These are phyloP conservation scores for Microthlaspi erraticum DNA, from an alignment of 345 rosid genomes.

Conservation along the genomic window DNA sequence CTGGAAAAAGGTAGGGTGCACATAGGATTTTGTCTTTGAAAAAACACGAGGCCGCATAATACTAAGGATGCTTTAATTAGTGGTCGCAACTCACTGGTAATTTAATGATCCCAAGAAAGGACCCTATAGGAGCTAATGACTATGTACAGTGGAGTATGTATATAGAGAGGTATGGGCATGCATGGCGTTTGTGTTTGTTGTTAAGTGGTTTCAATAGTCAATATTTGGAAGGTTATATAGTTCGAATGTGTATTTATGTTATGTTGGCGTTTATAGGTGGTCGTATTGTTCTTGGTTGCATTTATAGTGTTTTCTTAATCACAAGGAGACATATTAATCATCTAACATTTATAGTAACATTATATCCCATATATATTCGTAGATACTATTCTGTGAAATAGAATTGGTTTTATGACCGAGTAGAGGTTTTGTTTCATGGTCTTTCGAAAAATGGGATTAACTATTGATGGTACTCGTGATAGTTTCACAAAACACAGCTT, in stretches of 20 bases:
- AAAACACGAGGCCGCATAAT: constrained; percentile 40
- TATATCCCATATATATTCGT: neutral
- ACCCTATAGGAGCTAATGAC: constrained; percentile 36
- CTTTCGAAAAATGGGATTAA: too few species aligned
- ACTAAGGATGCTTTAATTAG: constrained; percentile 26
- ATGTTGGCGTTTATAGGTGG: neutral
- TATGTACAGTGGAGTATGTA: constrained; percentile 17
- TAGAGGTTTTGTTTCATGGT: neutral
- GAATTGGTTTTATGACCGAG: neutral
- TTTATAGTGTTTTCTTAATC: neutral
- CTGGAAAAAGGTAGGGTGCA: neutral
- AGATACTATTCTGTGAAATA: neutral
- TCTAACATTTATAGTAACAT: neutral
- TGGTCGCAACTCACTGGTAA: constrained; percentile 24
- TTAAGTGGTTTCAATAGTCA: constrained; percentile 24
- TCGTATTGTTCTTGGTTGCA: neutral
- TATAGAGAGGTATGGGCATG: constrained; percentile 22
- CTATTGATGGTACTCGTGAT: neutral
- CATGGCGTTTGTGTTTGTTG: constrained; percentile 35
- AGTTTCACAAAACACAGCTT: constrained; percentile 5
- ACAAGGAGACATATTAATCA: neutral
- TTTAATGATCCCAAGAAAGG: constrained; percentile 42
- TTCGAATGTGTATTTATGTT: neutral
- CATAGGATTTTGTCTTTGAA: constrained; percentile 21
- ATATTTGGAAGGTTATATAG: constrained; percentile 24